Evolutionary conservation across 2,329 filamentous ascomycete genomes (phyloP).

Genomic region (Furcasterigmium sp.): DNA sequence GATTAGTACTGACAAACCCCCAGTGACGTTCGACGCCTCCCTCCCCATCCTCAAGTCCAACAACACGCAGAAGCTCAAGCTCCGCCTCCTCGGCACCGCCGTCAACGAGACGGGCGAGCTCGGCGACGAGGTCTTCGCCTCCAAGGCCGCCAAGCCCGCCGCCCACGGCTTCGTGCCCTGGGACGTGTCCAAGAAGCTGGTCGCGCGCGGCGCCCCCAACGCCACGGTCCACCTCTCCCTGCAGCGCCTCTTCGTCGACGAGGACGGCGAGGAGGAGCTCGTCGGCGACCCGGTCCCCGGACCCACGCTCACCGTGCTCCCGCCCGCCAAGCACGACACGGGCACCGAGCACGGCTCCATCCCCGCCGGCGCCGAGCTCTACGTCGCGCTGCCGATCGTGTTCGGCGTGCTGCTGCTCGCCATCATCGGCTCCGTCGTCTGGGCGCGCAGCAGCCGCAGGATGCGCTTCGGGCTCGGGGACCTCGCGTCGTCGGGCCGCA

Average conservation of each 20-base stretch:
- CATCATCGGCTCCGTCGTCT: slow-evolving; percentile 49
- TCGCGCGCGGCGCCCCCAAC: slow-evolving; percentile 17
- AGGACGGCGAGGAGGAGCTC: slow-evolving; percentile 26
- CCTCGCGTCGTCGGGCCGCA: neutral
- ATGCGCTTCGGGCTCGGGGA: neutral
- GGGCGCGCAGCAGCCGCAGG: slow-evolving; percentile 17
- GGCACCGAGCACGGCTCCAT: slow-evolving; percentile 13
- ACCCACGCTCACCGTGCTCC: slow-evolving; percentile 30
- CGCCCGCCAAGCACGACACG: slow-evolving; percentile 19
- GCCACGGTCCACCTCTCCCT: slow-evolving; percentile 20
- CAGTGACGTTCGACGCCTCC: slow-evolving; percentile 53
- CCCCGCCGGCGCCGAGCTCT: slow-evolving; percentile 35
- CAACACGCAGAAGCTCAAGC: slow-evolving; percentile 24
- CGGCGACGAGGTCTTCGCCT: slow-evolving; percentile 9
- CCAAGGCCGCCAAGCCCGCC: slow-evolving; percentile 8
- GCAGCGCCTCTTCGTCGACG: slow-evolving; percentile 25
- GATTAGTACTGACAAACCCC: too few species aligned
- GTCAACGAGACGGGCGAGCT: slow-evolving; percentile 27
- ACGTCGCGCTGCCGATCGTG: slow-evolving; percentile 47
- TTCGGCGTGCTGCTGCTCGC: slow-evolving; percentile 42
- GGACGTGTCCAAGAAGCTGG: slow-evolving; percentile 19
- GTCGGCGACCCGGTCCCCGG: slow-evolving; percentile 26
- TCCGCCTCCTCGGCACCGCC: slow-evolving; percentile 26
- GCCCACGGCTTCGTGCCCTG: slow-evolving; percentile 25
- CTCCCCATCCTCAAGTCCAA: slow-evolving; percentile 38